These are phyloP conservation scores for Wallacemonas rigidus DNA, from an alignment of 208 protist genomes.

Conservation along the genomic window DNA sequence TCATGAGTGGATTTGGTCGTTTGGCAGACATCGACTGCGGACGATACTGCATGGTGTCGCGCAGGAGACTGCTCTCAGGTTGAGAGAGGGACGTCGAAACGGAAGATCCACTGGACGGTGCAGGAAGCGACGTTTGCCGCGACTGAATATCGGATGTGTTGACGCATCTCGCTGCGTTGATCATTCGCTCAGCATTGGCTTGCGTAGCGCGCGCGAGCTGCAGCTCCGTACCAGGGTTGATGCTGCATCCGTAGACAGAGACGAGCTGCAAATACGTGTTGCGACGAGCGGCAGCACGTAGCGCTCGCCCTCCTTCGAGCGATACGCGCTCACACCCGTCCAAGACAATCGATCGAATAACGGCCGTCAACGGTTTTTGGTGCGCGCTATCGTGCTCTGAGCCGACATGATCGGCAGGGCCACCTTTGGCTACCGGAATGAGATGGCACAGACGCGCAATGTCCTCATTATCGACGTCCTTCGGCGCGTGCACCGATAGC, in stretches of 20 bases:
- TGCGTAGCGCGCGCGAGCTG: slow-evolving; percentile 31
- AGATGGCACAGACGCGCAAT: not conserved
- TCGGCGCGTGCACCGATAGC: not conserved
- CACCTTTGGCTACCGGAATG: slow-evolving; percentile 4
- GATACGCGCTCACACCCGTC: slow-evolving; percentile 20
- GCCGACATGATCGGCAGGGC: not conserved
- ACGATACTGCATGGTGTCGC: not conserved
- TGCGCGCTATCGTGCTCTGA: not conserved
- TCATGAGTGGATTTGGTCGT: not conserved
- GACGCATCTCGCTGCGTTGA: not conserved
- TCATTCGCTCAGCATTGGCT: slow-evolving; percentile 17
- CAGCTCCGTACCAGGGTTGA: slow-evolving; percentile 37
- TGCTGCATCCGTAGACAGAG: slow-evolving; percentile 38
- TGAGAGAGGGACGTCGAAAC: not conserved
- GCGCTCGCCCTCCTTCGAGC: slow-evolving; percentile 33
- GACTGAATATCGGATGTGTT: not conserved
- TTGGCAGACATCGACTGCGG: not conserved
- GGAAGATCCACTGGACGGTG: not conserved
- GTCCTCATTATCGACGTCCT: not conserved
- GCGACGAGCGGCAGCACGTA: slow-evolving; percentile 34
- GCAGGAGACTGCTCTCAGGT: slow-evolving; percentile 1
- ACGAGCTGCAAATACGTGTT: slow-evolving; percentile 43
- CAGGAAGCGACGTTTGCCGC: not conserved
- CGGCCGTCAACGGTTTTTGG: not conserved
- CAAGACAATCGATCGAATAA: slow-evolving; percentile 20